Percentiles rank a stretch among this genome's conserved stretches.
Conservation (phyloP, 768 basidiomycete genomes). For the Pisolithus albus region DNA sequence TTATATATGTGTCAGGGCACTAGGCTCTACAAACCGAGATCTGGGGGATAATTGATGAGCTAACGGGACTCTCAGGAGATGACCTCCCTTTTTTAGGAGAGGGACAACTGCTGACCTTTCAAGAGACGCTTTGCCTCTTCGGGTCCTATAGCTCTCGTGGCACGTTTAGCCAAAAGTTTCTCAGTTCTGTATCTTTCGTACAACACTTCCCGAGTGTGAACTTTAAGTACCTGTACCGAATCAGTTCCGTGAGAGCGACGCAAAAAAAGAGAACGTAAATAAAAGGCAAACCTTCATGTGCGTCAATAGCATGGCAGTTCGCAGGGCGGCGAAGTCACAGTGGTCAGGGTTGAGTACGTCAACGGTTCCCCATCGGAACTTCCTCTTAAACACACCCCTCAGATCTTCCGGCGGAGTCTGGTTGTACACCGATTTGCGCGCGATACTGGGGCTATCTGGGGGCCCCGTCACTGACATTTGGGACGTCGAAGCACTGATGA, state of each 20-base stretch:
- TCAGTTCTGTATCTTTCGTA: slow-evolving; percentile 93
- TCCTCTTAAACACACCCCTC: slow-evolving; percentile 68
- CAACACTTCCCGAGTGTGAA: slow-evolving; percentile 77
- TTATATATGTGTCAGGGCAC: slow-evolving; percentile 8
- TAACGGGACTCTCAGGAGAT: too few species aligned
- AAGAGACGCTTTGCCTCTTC: slow-evolving; percentile 66
- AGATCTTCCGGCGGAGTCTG: slow-evolving; percentile 59
- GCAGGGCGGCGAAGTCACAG: slow-evolving; percentile 81
- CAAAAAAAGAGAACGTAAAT: slow-evolving; percentile 13
- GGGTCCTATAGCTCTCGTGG: slow-evolving; percentile 71
- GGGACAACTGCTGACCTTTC: slow-evolving; percentile 46
- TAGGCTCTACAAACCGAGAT: slow-evolving; percentile 39
- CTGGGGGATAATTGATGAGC: slow-evolving; percentile 24
- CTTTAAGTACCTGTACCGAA: slow-evolving; percentile 63
- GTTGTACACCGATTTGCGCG: slow-evolving; percentile 27
- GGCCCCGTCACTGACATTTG: slow-evolving; percentile 25
- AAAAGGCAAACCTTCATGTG: slow-evolving; percentile 65
- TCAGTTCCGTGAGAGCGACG: background rate
- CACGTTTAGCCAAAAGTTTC: slow-evolving; percentile 81
- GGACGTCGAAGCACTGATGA: slow-evolving; percentile 9
- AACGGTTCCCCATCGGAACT: slow-evolving; percentile 84
- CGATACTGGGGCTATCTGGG: slow-evolving; percentile 26
- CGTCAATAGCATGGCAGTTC: slow-evolving; percentile 77
- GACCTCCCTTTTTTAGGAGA: too few species aligned
- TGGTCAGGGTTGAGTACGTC: slow-evolving; percentile 82